Evolutionary conservation across 2,329 filamentous ascomycete species (phyloP).

Genomic region (Cadophora malorum): DNA sequence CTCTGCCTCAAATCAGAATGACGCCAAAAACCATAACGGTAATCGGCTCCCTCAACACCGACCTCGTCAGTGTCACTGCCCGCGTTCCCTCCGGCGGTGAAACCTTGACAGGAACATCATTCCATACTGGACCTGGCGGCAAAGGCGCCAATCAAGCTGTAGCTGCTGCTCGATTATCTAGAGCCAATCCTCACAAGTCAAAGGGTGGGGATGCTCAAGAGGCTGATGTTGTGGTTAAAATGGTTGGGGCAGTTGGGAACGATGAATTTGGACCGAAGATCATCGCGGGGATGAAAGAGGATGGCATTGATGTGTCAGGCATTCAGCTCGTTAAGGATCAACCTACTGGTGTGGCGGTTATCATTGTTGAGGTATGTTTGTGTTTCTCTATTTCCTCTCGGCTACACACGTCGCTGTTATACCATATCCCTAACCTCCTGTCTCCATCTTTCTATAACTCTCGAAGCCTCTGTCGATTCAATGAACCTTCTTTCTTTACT

Average conservation of each 20-base stretch:
- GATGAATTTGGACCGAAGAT: conserved; percentile 70
- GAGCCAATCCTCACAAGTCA: conserved; percentile 49
- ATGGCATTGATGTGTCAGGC: conserved; percentile 66
- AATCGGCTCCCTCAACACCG: conserved; percentile 92
- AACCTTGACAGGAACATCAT: conserved; percentile 80
- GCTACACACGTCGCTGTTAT: not conserved
- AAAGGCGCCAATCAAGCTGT: conserved; percentile 87
- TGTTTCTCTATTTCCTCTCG: not conserved
- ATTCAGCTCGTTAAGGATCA: conserved; percentile 54
- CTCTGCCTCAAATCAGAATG: conserved; percentile 29
- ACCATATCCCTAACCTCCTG: too few species aligned
- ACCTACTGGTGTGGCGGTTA: conserved; percentile 75
- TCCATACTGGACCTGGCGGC: conserved; percentile 82
- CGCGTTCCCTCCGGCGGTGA: conserved; percentile 86
- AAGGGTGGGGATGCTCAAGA: not conserved
- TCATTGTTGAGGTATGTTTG: conserved; percentile 72
- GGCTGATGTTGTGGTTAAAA: conserved; percentile 58
- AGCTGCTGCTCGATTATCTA: conserved; percentile 71
- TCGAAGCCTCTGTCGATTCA: too few species aligned
- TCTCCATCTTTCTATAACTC: too few species aligned
- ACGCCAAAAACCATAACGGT: conserved; percentile 66
- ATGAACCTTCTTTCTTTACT: too few species aligned
- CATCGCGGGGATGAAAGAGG: conserved; percentile 60
- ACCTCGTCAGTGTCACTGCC: conserved; percentile 86
- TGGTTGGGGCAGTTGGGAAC: conserved; percentile 76